These are phyloP conservation scores for Lasiodiplodia sp. DNA, from an alignment of 2,329 filamentous ascomycete genomes.

Conservation along the genomic window DNA sequence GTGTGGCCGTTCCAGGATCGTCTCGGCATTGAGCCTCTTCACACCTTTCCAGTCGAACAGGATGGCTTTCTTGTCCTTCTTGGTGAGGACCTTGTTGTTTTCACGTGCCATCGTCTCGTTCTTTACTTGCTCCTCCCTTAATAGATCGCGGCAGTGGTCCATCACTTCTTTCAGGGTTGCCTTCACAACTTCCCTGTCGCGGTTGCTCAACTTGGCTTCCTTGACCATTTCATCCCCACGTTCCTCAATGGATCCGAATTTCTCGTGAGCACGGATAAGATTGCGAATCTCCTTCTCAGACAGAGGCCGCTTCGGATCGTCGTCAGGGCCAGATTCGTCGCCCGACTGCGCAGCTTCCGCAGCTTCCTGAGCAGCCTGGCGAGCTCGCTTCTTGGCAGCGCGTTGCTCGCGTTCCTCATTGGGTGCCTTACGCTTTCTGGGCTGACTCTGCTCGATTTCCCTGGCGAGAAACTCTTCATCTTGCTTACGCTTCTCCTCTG, in stretches of 20 bases:
- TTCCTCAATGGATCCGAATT: constrained; percentile 89
- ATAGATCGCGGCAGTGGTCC: constrained; percentile 72
- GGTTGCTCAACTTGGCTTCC: constrained; percentile 82
- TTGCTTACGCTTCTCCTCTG: constrained; percentile 83
- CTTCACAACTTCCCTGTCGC: constrained; percentile 81
- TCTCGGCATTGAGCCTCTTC: constrained; percentile 95
- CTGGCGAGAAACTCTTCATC: constrained; percentile 83
- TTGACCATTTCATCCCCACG: constrained; percentile 85
- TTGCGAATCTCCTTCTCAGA: constrained; percentile 93
- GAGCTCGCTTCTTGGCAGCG: constrained; percentile 72
- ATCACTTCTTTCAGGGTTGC: constrained; percentile 79
- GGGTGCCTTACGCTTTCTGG: constrained; percentile 72
- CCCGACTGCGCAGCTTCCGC: constrained; percentile 60
- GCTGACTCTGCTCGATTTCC: constrained; percentile 84
- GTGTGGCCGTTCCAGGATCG: constrained; percentile 86
- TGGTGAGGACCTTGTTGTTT: constrained; percentile 81
- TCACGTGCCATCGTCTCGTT: constrained; percentile 71
- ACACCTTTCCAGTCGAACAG: constrained; percentile 93
- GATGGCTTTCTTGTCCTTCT: constrained; percentile 97
- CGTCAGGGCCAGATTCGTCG: constrained; percentile 59
- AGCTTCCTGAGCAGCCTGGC: constrained; percentile 71
- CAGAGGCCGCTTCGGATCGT: constrained; percentile 87
- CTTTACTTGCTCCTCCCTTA: constrained; percentile 74
- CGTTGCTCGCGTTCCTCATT: constrained; percentile 69
- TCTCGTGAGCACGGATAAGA: constrained; percentile 86